phyloP scores from a whole-genome alignment of 805 yeast genomes.

The Saccharomycodes ludwigii region DNA sequence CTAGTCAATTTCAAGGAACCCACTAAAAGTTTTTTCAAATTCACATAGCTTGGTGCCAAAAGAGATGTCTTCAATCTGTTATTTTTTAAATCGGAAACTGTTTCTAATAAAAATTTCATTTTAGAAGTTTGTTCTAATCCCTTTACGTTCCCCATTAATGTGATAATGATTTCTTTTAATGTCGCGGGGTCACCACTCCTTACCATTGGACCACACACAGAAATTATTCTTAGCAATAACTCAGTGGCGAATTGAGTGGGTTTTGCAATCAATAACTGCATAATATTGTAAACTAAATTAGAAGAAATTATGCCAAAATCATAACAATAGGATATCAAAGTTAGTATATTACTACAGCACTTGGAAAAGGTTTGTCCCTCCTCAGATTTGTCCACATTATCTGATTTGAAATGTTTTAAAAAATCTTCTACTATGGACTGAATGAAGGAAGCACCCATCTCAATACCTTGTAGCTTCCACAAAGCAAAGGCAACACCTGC shows the following conservation, averaged over 20 bases:
- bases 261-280: slow-evolving; percentile 38
- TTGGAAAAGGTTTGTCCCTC: slow-evolving; percentile 19
- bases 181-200: slow-evolving; percentile 85
- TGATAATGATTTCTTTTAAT: slow-evolving; percentile 57
- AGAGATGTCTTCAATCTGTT: slow-evolving; percentile 50
- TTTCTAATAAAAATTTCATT: slow-evolving; percentile 72
- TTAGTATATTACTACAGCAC: slow-evolving; percentile 53
- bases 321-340: slow-evolving; percentile 66
- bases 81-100: slow-evolving; percentile 74
- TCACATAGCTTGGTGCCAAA: slow-evolving; percentile 20
- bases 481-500: slow-evolving; percentile 67
- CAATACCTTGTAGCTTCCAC: slow-evolving; percentile 70
- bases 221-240: slow-evolving; percentile 54
- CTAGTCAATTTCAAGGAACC: slow-evolving; percentile 33
- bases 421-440: slow-evolving; percentile 70
- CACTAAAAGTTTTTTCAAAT: slow-evolving; percentile 36
- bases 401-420: slow-evolving; percentile 26
- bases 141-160: slow-evolving; percentile 16
- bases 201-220: slow-evolving; percentile 71
- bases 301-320: slow-evolving; percentile 67
- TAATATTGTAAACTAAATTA: slow-evolving; percentile 64
- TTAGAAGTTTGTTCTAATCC: slow-evolving; percentile 46
- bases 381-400: slow-evolving; percentile 8
- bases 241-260: slow-evolving; percentile 69
- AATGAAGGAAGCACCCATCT: slow-evolving; percentile 77